These are phyloP conservation scores for Zizania palustris DNA, from an alignment of 202 grass and related monocot species.

Conservation along the genomic window DNA sequence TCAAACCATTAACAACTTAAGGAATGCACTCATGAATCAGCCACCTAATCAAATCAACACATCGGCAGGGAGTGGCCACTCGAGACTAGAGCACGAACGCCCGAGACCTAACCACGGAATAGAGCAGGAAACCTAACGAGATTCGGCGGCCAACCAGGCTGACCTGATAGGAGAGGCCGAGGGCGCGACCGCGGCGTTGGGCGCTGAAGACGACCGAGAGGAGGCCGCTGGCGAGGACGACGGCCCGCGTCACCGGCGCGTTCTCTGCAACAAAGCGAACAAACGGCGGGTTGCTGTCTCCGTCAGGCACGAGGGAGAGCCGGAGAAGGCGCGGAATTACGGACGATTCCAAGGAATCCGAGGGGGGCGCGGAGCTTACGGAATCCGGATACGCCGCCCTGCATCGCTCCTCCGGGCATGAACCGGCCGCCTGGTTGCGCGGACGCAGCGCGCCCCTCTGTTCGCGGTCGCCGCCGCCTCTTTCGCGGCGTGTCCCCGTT, in stretches of 20 bases:
- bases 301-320: conserved; percentile 34
- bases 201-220: too few relatives aligned
- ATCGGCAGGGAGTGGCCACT: not conserved
- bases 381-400: conserved; percentile 92
- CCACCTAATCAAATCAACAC: conserved; percentile 5
- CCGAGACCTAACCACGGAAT: conserved; percentile 18
- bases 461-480: not conserved
- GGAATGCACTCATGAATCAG: conserved; percentile 9
- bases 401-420: conserved; percentile 45
- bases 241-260: conserved; percentile 29
- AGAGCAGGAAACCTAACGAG: not conserved
- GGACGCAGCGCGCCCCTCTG: not conserved
- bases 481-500: not conserved
- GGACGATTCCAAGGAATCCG: not conserved
- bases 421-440: too few relatives aligned
- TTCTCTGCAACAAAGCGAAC: conserved; percentile 64
- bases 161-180: conserved; percentile 38
- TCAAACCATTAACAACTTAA: conserved; percentile 17
- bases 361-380: conserved; percentile 52
- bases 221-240: too few relatives aligned
- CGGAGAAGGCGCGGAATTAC: conserved; percentile 7
- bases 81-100: not conserved
- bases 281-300: not conserved
- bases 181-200: too few relatives aligned
- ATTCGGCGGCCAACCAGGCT: not conserved